These are phyloP conservation scores for Trametes versicolor DNA, from an alignment of 1,284 basidiomycete species.

Conservation along the genomic window DNA sequence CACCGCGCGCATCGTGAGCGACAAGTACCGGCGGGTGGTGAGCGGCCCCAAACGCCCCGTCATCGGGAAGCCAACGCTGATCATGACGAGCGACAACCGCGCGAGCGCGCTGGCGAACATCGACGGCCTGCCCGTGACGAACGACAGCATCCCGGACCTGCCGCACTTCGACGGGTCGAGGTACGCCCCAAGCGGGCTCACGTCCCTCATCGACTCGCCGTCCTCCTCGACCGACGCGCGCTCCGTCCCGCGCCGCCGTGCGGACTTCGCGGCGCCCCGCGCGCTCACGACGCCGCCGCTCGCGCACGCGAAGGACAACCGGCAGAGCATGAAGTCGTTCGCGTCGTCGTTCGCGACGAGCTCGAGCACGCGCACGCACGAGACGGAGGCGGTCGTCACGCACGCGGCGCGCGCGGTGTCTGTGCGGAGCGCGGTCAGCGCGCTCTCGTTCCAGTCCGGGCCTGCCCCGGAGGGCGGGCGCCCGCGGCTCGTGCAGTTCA, in stretches of 20 bases:
- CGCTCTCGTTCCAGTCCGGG: conserved; percentile 43
- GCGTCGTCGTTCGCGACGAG: conserved; percentile 44
- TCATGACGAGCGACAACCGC: conserved; percentile 39
- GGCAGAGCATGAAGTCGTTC: conserved; percentile 36
- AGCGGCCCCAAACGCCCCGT: conserved; percentile 46
- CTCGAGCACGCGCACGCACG: conserved; percentile 46
- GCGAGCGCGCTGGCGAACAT: conserved; percentile 14
- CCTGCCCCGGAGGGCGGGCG: conserved; percentile 45
- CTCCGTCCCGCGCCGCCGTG: conserved; percentile 71
- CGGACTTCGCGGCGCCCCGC: conserved; percentile 67
- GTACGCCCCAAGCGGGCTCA: conserved; percentile 50
- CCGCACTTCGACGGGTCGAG: conserved; percentile 56
- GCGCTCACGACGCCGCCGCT: conserved; percentile 29
- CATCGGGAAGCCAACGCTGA: conserved; percentile 44
- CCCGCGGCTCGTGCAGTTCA: conserved; percentile 79
- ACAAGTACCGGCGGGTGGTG: conserved; percentile 56
- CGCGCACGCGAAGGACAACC: conserved; percentile 24
- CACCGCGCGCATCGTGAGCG: conserved; percentile 73
- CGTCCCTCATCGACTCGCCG: conserved; percentile 56
- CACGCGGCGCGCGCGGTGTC: conserved; percentile 58
- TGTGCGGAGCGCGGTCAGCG: conserved; percentile 54
- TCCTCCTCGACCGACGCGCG: conserved; percentile 68
- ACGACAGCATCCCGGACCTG: conserved; percentile 29
- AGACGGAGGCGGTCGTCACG: conserved; percentile 58
- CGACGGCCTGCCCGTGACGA: conserved; percentile 34